A percentile compares a stretch with the other conserved stretches of the same genome.
Conservation (phyloP, 139 green algal species). For the Tetradesmus obliquus region DNA sequence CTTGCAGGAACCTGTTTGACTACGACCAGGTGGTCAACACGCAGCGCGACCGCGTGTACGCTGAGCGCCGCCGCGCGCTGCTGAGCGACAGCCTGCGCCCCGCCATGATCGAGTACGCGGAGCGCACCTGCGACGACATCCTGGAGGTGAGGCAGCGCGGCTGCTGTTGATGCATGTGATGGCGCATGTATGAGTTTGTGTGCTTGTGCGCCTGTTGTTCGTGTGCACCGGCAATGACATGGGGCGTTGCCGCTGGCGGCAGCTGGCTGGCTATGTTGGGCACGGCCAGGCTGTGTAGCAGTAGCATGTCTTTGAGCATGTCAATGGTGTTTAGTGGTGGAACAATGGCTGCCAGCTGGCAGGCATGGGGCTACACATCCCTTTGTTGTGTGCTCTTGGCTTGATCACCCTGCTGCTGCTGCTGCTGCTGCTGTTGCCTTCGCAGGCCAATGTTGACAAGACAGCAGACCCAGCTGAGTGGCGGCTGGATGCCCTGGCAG, state of each 20-base stretch:
- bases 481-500: constrained; percentile 85
- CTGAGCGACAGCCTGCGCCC: constrained; percentile 71
- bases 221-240: background rate
- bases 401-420: background rate
- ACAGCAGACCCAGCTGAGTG: constrained; percentile 78
- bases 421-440: background rate
- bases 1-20: constrained; percentile 87
- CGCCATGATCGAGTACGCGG: constrained; percentile 94
- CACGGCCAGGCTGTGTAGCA: too few species aligned
- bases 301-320: too few species aligned
- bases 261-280: background rate
- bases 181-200: background rate
- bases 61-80: constrained; percentile 86
- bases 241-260: background rate
- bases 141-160: constrained; percentile 77
- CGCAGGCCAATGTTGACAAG: constrained; percentile 86
- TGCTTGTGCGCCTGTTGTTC: background rate
- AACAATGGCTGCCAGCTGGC: too few species aligned
- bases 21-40: constrained; percentile 99
- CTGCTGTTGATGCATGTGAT: too few species aligned
- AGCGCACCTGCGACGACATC: constrained; percentile 97
- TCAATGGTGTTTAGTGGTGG: too few species aligned
- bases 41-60: constrained; percentile 96
- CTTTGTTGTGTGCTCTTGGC: background rate
- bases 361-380: too few species aligned